These are phyloP conservation scores for Leccinum imitatum DNA, from an alignment of 768 basidiomycete species.

Conservation along the genomic window DNA sequence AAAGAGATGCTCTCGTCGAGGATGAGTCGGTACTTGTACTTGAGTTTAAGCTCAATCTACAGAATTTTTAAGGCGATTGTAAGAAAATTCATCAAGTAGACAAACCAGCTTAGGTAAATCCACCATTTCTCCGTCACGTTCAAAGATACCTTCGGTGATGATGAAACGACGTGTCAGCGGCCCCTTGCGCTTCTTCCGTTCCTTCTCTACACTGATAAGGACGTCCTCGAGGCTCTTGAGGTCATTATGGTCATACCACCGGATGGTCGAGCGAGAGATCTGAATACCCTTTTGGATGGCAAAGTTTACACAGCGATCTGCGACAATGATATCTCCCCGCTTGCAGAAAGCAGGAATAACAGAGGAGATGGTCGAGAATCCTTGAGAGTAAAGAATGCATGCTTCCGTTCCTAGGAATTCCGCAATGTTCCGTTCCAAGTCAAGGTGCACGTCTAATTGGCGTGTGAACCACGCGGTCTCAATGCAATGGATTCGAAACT, in stretches of 20 bases:
- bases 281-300: constrained; percentile 95
- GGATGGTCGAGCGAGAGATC: constrained; percentile 85
- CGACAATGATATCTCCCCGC: constrained; percentile 96
- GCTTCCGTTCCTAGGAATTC: constrained; percentile 88
- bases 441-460: constrained; percentile 81
- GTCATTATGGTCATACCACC: constrained; percentile 98
- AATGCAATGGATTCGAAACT: constrained; percentile 27
- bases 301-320: constrained; percentile 94
- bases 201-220: constrained; percentile 80
- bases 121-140: constrained; percentile 89
- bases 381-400: constrained; percentile 91
- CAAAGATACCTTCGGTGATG: constrained; percentile 95
- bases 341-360: constrained; percentile 98
- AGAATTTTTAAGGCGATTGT: background rate
- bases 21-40: constrained; percentile 94
- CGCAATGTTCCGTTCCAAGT: constrained; percentile 85
- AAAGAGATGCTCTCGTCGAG: constrained; percentile 95
- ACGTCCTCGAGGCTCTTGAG: constrained; percentile 88
- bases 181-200: constrained; percentile 76
- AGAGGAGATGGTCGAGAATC: constrained; percentile 87
- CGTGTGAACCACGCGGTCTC: constrained; percentile 4
- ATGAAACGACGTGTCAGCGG: constrained; percentile 92
- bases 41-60: constrained; percentile 90
- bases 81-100: background rate
- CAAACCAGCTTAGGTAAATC: constrained; percentile 90